Percentiles rank a stretch among this genome's conserved stretches.
Conservation (phyloP, 2,329 filamentous ascomycete species). For the Gnomoniopsis sp. region DNA sequence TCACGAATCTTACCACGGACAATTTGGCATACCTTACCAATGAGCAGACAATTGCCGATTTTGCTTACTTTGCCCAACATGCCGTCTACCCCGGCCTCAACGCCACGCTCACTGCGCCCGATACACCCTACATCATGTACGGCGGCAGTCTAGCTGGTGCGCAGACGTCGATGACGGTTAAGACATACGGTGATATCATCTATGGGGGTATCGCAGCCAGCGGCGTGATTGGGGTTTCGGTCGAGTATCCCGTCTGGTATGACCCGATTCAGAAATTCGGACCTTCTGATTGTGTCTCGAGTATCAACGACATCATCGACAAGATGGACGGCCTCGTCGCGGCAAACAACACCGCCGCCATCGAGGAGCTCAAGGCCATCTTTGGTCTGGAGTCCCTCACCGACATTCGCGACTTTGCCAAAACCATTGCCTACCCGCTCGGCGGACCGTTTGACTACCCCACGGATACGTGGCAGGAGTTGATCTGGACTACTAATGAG, state of each 20-base stretch:
- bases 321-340: slow-evolving; percentile 45
- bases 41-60: slow-evolving; percentile 51
- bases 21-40: slow-evolving; percentile 46
- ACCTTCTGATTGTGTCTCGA: slow-evolving; percentile 45
- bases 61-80: slow-evolving; percentile 48
- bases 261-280: slow-evolving; percentile 45
- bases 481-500: slow-evolving; percentile 44
- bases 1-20: slow-evolving; percentile 44
- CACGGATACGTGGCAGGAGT: slow-evolving; percentile 50
- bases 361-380: slow-evolving; percentile 42
- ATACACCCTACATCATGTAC: slow-evolving; percentile 29
- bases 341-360: slow-evolving; percentile 37
- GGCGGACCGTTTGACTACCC: slow-evolving; percentile 47
- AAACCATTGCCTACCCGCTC: slow-evolving; percentile 44
- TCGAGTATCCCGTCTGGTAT: slow-evolving; percentile 48
- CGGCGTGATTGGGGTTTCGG: slow-evolving; percentile 36
- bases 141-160: slow-evolving; percentile 16
- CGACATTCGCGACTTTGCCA: slow-evolving; percentile 44
- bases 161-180: slow-evolving; percentile 35
- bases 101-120: slow-evolving; percentile 36
- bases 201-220: slow-evolving; percentile 48
- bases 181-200: slow-evolving; percentile 40
- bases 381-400: slow-evolving; percentile 44
- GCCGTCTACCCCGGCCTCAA: slow-evolving; percentile 40
- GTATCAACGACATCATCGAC: slow-evolving; percentile 45